These are phyloP conservation scores for Camelina hispida DNA, from an alignment of 345 rosid genomes.

Conservation along the genomic window DNA sequence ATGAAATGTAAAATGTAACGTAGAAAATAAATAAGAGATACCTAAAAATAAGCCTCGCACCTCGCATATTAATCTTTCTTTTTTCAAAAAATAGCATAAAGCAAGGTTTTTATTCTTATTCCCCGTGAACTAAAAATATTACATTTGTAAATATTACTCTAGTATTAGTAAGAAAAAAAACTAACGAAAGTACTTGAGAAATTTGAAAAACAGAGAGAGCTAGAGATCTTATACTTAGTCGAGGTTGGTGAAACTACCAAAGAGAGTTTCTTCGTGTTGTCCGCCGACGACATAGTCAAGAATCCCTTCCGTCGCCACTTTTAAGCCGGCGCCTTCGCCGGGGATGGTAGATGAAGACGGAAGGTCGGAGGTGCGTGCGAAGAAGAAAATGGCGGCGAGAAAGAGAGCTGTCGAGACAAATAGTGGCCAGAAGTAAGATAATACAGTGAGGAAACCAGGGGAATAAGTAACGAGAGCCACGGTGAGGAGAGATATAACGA, in stretches of 20 bases:
- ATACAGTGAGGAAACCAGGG: slow-evolving; percentile 71
- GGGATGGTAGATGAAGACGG: slow-evolving; percentile 39
- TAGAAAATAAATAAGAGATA: slow-evolving; percentile 5
- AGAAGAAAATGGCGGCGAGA: slow-evolving; percentile 70
- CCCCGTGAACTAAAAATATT: slow-evolving; percentile 17
- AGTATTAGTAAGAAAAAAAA: not conserved
- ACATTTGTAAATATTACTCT: slow-evolving; percentile 26
- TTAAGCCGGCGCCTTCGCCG: slow-evolving; percentile 48
- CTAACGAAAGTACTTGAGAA: not conserved
- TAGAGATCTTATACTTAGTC: slow-evolving; percentile 37
- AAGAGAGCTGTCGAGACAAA: slow-evolving; percentile 87
- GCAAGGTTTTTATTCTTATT: slow-evolving; percentile 32
- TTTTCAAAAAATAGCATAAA: too few species aligned
- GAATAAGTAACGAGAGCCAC: slow-evolving; percentile 54
- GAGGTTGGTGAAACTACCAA: slow-evolving; percentile 40
- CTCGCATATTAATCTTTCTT: too few species aligned
- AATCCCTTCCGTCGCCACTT: slow-evolving; percentile 67
- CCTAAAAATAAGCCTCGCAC: slow-evolving; percentile 2
- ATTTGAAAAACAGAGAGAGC: not conserved
- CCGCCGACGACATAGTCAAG: slow-evolving; percentile 83
- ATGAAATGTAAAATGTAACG: slow-evolving; percentile 16
- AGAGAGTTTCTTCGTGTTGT: slow-evolving; percentile 48
- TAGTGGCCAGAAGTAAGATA: slow-evolving; percentile 93
- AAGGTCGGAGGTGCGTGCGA: slow-evolving; percentile 56
- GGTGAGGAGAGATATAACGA: slow-evolving; percentile 42